Evolutionary conservation across 2,329 filamentous ascomycete species (phyloP).

Genomic region (Aspergillus uvarum): DNA sequence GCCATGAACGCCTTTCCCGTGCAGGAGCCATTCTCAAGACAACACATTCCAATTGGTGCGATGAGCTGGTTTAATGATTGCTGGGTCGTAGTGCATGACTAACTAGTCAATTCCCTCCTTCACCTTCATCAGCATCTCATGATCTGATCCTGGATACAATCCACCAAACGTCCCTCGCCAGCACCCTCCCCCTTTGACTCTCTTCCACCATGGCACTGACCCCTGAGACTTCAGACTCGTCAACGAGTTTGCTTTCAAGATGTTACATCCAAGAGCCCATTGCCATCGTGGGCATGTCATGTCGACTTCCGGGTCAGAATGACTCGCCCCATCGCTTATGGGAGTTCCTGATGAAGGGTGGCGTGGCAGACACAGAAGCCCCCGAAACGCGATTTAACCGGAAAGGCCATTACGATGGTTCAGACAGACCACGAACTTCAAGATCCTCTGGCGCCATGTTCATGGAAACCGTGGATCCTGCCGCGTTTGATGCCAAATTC

Average conservation of each 20-base stretch:
- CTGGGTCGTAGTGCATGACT: background rate
- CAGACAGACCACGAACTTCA: constrained; percentile 7
- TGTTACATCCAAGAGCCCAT: constrained; percentile 11
- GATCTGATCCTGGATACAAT: background rate
- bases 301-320: constrained; percentile 10
- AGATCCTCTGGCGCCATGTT: constrained; percentile 13
- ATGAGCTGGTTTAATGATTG: background rate
- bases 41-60: background rate
- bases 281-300: constrained; percentile 10
- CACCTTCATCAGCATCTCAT: background rate
- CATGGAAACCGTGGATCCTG: constrained; percentile 10
- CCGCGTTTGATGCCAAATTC: constrained; percentile 14
- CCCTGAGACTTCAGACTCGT: constrained; percentile 7
- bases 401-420: constrained; percentile 8
- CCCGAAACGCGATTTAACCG: constrained; percentile 7
- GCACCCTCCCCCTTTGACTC: background rate
- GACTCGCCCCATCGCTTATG: constrained; percentile 8
- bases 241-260: background rate
- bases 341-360: constrained; percentile 9
- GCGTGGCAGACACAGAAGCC: constrained; percentile 5
- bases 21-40: background rate
- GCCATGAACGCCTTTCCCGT: background rate
- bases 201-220: constrained; percentile 1
- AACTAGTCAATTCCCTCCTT: background rate
- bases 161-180: background rate